These are phyloP conservation scores for Aspergillus latus DNA, from an alignment of 2,329 filamentous ascomycete genomes.

Conservation along the genomic window DNA sequence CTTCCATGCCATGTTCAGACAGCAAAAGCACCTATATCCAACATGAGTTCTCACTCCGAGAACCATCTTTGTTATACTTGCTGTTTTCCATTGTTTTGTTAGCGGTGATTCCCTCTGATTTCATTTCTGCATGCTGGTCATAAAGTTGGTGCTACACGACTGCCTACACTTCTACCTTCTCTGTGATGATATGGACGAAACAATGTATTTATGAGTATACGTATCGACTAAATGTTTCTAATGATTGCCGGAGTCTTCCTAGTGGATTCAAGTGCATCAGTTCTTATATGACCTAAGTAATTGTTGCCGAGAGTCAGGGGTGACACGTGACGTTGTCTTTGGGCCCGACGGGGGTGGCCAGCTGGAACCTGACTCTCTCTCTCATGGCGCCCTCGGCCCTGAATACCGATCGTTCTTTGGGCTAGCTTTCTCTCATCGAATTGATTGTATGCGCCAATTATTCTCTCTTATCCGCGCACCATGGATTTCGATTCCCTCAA, in stretches of 20 bases:
- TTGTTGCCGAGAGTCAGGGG: conserved; percentile 26
- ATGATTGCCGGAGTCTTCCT: neutral
- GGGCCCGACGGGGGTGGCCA: conserved; percentile 19
- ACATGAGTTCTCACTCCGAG: neutral
- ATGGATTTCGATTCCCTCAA: conserved; percentile 88
- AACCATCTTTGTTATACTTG: neutral
- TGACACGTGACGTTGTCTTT: conserved; percentile 31
- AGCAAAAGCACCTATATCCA: conserved; percentile 12
- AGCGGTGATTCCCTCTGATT: conserved; percentile 11
- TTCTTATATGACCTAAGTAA: too few relatives aligned
- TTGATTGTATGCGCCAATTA: conserved; percentile 16
- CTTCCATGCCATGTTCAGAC: conserved; percentile 16
- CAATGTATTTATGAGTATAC: conserved; percentile 25
- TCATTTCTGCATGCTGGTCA: conserved; percentile 10
- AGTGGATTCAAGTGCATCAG: neutral
- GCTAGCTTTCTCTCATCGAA: neutral
- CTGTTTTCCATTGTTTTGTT: neutral
- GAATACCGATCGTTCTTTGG: conserved; percentile 4
- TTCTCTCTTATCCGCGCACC: conserved; percentile 26
- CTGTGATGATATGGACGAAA: conserved; percentile 25
- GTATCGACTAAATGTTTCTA: conserved; percentile 11
- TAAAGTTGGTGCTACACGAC: conserved; percentile 2
- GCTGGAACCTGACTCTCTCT: conserved; percentile 20
- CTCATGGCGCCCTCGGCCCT: conserved; percentile 4
- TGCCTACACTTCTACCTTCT: conserved; percentile 8